Conservation (phyloP, 345 rosid genomes). For the Boechera divaricarpa region DNA sequence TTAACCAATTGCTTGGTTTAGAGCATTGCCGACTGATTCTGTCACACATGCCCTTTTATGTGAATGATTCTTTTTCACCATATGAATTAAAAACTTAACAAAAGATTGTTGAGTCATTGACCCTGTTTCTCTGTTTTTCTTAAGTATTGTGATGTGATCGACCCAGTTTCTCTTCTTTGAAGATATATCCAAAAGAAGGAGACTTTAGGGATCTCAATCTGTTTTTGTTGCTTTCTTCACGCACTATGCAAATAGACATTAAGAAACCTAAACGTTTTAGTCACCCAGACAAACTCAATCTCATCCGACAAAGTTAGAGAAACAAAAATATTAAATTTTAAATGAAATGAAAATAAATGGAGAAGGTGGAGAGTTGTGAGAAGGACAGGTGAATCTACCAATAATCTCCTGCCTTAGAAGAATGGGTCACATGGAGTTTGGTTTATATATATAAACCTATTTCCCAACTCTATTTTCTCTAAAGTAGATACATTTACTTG, state of each 20-base stretch:
- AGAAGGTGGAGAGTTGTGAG: slow-evolving; percentile 44
- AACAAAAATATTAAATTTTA: background rate
- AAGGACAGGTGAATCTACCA: slow-evolving; percentile 45
- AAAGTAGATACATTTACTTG: slow-evolving; percentile 9
- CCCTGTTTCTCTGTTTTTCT: background rate
- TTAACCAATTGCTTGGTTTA: slow-evolving; percentile 11
- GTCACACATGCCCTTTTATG: slow-evolving; percentile 18
- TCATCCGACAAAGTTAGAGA: slow-evolving; percentile 17
- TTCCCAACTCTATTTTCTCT: slow-evolving; percentile 22
- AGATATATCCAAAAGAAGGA: slow-evolving; percentile 7
- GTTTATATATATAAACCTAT: slow-evolving; percentile 28
- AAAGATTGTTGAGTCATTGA: background rate
- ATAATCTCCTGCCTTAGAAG: slow-evolving; percentile 30
- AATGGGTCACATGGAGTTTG: slow-evolving; percentile 41
- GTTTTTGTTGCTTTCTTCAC: slow-evolving; percentile 23
- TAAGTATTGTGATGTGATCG: slow-evolving; percentile 5
- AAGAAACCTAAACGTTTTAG: background rate
- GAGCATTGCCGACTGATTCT: slow-evolving; percentile 25
- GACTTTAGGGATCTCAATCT: slow-evolving; percentile 1
- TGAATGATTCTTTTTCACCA: slow-evolving; percentile 5
- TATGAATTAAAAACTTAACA: background rate
- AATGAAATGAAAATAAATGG: slow-evolving; percentile 21
- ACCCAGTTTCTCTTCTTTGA: background rate
- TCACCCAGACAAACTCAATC: slow-evolving; percentile 30
- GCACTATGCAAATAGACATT: slow-evolving; percentile 1